Percentiles rank a stretch among this genome's conserved stretches.
Conservation (phyloP, 1,284 basidiomycete species). For the Chiua sp. region DNA sequence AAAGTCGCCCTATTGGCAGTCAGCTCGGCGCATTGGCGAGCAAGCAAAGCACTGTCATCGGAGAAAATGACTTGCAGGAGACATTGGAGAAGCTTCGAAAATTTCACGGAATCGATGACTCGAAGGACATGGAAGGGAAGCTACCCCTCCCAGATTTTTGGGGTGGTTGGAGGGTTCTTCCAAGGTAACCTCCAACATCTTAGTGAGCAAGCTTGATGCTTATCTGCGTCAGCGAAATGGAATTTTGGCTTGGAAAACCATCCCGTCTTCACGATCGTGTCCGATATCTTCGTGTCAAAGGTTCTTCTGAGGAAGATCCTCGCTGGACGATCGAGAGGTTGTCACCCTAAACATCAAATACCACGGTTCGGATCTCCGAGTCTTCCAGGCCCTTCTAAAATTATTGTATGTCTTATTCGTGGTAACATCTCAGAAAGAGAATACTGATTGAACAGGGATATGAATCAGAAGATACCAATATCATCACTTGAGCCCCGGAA, state of each 20-base stretch:
- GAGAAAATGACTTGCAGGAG: conserved; percentile 69
- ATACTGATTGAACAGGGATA: not conserved
- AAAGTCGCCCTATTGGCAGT: conserved; percentile 83
- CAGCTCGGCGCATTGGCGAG: conserved; percentile 94
- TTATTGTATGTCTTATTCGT: not conserved
- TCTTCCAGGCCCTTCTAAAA: not conserved
- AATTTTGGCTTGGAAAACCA: conserved; percentile 94
- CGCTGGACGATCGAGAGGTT: conserved; percentile 37
- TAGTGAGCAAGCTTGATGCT: not conserved
- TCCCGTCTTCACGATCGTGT: conserved; percentile 91
- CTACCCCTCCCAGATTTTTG: conserved; percentile 91
- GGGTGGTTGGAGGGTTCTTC: conserved; percentile 96
- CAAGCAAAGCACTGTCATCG: conserved; percentile 81
- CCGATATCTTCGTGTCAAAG: conserved; percentile 70
- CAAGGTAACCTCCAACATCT: conserved; percentile 57
- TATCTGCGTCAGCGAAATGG: conserved; percentile 60
- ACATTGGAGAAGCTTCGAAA: conserved; percentile 66
- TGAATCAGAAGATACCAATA: conserved; percentile 20
- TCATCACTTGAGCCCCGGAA: not conserved
- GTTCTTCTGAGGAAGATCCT: conserved; percentile 48
- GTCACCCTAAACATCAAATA: conserved; percentile 26
- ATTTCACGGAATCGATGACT: conserved; percentile 56
- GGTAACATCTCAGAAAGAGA: not conserved
- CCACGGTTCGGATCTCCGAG: not conserved
- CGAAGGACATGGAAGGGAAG: conserved; percentile 46